These are phyloP conservation scores for Ochromonadaceae sp. DNA, from an alignment of 352 stramenopile species.

Conservation along the genomic window DNA sequence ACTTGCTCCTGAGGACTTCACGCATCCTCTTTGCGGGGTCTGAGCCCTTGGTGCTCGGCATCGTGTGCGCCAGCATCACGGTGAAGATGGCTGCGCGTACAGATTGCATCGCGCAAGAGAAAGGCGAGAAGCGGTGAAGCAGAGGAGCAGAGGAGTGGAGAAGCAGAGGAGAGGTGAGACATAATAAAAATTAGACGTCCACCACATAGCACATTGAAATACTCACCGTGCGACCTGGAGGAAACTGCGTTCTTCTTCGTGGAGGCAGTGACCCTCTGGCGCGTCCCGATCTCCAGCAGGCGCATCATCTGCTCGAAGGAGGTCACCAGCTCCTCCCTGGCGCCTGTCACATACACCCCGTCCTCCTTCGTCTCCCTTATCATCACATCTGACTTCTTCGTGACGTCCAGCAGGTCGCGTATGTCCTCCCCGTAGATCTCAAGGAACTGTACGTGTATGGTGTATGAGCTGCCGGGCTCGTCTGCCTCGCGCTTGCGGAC, in stretches of 20 bases:
- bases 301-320: constrained; percentile 53
- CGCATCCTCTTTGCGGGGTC: too few relatives aligned
- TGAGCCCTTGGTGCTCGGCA: too few relatives aligned
- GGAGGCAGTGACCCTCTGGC: constrained; percentile 56
- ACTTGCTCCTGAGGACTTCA: constrained; percentile 46
- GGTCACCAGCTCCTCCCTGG: constrained; percentile 47
- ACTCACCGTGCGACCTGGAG: constrained; percentile 67
- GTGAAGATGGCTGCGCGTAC: constrained; percentile 36
- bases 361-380: constrained; percentile 48
- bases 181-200: too few relatives aligned
- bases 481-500: background rate
- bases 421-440: constrained; percentile 80
- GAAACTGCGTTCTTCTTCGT: constrained; percentile 78
- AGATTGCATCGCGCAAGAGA: too few relatives aligned
- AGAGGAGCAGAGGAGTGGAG: too few relatives aligned
- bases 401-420: constrained; percentile 46
- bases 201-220: too few relatives aligned
- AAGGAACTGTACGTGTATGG: constrained; percentile 60
- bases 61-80: background rate
- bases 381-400: constrained; percentile 33
- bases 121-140: too few relatives aligned
- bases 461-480: constrained; percentile 39
- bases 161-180: too few relatives aligned
- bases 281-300: constrained; percentile 56
- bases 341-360: constrained; percentile 52